phyloP scores from a whole-genome alignment of 805 yeast species.

The Clavispora santaluciae region DNA sequence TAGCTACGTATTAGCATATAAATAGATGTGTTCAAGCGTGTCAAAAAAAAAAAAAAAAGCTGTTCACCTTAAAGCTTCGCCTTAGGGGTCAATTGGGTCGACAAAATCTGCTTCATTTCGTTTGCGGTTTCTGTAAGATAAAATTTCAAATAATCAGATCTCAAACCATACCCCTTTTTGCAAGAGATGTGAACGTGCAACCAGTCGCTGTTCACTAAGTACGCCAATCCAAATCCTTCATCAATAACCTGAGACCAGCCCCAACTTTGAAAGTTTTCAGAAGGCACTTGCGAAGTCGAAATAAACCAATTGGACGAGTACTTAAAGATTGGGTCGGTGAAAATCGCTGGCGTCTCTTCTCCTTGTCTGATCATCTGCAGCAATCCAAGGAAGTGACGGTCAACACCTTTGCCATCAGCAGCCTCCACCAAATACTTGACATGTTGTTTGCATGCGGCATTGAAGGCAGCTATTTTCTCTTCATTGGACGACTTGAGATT shows the following conservation, averaged over 20 bases:
- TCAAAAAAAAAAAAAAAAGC: no score
- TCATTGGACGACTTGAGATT: constrained; percentile 44
- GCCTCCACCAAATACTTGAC: constrained; percentile 71
- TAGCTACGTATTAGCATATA: no score
- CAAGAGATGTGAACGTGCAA: constrained; percentile 80
- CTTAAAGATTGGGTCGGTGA: constrained; percentile 66
- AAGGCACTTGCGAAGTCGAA: constrained; percentile 84
- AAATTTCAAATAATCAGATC: constrained; percentile 54
- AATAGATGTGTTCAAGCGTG: no score
- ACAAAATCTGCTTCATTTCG: constrained; percentile 68
- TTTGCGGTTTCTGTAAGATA: constrained; percentile 75
- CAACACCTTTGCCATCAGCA: constrained; percentile 82
- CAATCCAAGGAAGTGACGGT: constrained; percentile 89
- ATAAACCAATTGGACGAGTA: constrained; percentile 84
- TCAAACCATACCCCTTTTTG: constrained; percentile 57
- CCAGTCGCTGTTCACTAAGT: constrained; percentile 84
- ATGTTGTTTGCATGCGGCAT: constrained; percentile 71
- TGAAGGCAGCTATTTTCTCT: constrained; percentile 63
- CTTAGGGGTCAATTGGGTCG: constrained; percentile 31
- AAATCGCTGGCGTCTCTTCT: constrained; percentile 62
- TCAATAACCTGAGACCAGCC: constrained; percentile 96
- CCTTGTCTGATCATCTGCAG: constrained; percentile 61
- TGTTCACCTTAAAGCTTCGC: constrained; percentile 42
- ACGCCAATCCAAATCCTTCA: constrained; percentile 90
- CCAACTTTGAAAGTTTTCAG: constrained; percentile 77